A percentile compares a stretch with the other conserved stretches of the same genome.
Evolutionary conservation across 352 stramenopile species (phyloP).

Genomic region (Pythium periplocum): DNA sequence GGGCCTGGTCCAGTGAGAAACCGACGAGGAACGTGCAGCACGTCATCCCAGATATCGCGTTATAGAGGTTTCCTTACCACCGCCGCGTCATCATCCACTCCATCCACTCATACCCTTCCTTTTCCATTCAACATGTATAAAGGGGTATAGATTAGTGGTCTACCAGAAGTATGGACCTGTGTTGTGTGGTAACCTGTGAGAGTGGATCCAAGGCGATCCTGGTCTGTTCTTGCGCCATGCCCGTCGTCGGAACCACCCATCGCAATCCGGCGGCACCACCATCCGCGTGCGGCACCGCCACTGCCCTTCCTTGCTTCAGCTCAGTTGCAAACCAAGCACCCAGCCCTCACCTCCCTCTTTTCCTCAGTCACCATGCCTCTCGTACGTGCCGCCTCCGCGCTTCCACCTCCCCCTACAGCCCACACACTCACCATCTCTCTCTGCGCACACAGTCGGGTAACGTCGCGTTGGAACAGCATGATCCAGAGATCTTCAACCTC

Average conservation of each 20-base stretch:
- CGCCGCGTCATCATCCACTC: too few species aligned
- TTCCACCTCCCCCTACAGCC: not conserved
- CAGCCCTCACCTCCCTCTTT: not conserved
- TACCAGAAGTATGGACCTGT: too few species aligned
- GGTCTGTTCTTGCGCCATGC: too few species aligned
- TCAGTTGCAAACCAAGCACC: constrained; percentile 15
- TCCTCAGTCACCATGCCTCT: constrained; percentile 36
- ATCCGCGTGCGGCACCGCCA: not conserved
- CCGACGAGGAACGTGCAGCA: constrained; percentile 15
- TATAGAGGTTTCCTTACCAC: constrained; percentile 4
- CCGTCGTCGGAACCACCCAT: constrained; percentile 2
- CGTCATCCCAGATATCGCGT: constrained; percentile 4
- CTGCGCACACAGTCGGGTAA: constrained; percentile 39
- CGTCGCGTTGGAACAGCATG: constrained; percentile 89
- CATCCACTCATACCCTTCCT: too few species aligned
- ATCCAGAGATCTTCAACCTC: constrained; percentile 97
- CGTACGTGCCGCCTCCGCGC: constrained; percentile 22
- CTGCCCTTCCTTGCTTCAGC: constrained; percentile 4
- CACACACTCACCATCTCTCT: constrained; percentile 3
- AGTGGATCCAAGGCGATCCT: too few species aligned
- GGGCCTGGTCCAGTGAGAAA: constrained; percentile 11
- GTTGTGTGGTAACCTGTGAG: too few species aligned
- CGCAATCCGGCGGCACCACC: too few species aligned
- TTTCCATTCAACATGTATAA: too few species aligned
- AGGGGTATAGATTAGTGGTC: not conserved